phyloP scores from a whole-genome alignment of 2,329 filamentous ascomycete genomes.

The Alternaria hordeiaustralica region DNA sequence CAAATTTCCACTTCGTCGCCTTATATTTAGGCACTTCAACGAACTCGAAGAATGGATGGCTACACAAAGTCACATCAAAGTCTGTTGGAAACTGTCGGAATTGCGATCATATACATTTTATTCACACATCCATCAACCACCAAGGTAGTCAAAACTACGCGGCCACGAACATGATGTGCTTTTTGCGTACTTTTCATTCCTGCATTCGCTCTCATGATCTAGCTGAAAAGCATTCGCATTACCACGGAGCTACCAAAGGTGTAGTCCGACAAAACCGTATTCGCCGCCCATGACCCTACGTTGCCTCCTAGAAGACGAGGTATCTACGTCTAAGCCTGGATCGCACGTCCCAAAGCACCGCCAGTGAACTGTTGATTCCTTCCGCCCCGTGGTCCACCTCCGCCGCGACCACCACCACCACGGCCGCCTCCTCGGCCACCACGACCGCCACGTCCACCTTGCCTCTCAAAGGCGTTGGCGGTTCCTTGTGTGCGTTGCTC shows the following conservation, averaged over 20 bases:
- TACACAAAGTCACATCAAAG: not conserved
- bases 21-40: not conserved
- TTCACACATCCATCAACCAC: not conserved
- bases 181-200: slow-evolving; percentile 2
- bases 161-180: not conserved
- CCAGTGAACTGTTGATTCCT: slow-evolving; percentile 82
- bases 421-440: slow-evolving; percentile 65
- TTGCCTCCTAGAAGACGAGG: not conserved
- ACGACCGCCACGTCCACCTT: slow-evolving; percentile 80
- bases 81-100: not conserved
- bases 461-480: slow-evolving; percentile 91
- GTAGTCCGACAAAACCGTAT: slow-evolving; percentile 7
- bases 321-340: slow-evolving; percentile 51
- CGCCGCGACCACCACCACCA: slow-evolving; percentile 63
- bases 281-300: slow-evolving; percentile 1
- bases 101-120: not conserved
- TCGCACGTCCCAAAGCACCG: slow-evolving; percentile 71
- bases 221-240: slow-evolving; percentile 5
- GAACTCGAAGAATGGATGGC: not conserved
- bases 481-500: slow-evolving; percentile 97
- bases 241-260: slow-evolving; percentile 5
- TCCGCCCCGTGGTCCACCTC: slow-evolving; percentile 62
- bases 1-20: not conserved
- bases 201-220: slow-evolving; percentile 4
- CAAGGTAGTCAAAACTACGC: not conserved